A percentile compares a stretch with the other conserved stretches of the same genome.
These are phyloP conservation scores for Wilcoxina mikolae DNA, from an alignment of 495 filamentous ascomycete genomes.

Conservation along the genomic window DNA sequence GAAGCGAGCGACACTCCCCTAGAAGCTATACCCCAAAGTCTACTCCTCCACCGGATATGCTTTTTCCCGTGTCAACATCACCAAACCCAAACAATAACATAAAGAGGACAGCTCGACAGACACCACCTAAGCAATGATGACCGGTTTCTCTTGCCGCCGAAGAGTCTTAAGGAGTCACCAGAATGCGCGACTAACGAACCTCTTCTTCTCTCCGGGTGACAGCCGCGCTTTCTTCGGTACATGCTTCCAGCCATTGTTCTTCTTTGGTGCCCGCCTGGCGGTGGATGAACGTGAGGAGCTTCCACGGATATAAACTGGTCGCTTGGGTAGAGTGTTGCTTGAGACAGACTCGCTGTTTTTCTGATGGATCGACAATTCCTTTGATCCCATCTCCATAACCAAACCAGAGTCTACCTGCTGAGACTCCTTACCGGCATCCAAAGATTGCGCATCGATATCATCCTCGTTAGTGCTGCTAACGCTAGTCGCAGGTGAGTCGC, in stretches of 20 bases:
- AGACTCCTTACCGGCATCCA: background rate
- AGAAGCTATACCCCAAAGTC: background rate
- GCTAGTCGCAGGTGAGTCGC: constrained; percentile 1
- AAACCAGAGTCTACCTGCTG: background rate
- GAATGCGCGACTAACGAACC: background rate
- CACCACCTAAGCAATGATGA: background rate
- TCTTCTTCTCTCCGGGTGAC: background rate
- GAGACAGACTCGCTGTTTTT: background rate
- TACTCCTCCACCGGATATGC: background rate
- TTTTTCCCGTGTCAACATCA: background rate
- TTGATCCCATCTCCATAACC: background rate
- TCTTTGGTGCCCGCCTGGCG: background rate
- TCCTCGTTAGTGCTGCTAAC: constrained; percentile 3
- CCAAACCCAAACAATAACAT: background rate
- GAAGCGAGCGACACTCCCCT: background rate
- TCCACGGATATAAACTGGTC: background rate
- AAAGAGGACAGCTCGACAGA: background rate
- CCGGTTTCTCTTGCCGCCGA: background rate
- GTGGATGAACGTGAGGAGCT: background rate
- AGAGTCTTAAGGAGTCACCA: background rate
- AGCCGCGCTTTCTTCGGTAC: constrained; percentile 7
- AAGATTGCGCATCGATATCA: background rate
- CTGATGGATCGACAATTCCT: background rate
- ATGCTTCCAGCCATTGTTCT: constrained; percentile 5
- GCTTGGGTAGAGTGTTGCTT: background rate